Evolutionary conservation across 2,329 filamentous ascomycete species (phyloP).

Genomic region (Ophidiomyces ophidiicola): DNA sequence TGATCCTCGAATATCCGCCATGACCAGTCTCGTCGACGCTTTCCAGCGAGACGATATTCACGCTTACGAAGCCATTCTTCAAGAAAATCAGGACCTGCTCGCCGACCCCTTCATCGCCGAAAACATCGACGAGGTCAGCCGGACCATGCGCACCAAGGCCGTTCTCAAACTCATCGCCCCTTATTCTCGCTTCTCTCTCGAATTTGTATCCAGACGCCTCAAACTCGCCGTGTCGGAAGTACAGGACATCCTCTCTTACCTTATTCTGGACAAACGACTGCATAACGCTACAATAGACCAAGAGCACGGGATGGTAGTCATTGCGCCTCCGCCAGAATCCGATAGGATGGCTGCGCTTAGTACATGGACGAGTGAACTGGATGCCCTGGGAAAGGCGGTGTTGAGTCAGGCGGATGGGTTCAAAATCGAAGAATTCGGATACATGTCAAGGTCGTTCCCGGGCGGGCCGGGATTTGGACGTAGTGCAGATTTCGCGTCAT

Average conservation of each 20-base stretch:
- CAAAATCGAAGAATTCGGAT: constrained; percentile 31
- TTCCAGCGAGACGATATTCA: constrained; percentile 94
- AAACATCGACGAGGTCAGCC: constrained; percentile 97
- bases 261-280: constrained; percentile 84
- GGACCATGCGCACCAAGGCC: constrained; percentile 95
- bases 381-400: constrained; percentile 55
- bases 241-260: constrained; percentile 86
- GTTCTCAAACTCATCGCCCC: constrained; percentile 86
- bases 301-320: constrained; percentile 68
- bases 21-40: constrained; percentile 93
- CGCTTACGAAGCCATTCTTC: constrained; percentile 74
- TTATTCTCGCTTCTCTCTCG: constrained; percentile 81
- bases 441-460: constrained; percentile 17
- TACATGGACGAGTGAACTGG: constrained; percentile 59
- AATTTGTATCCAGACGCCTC: constrained; percentile 77
- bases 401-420: constrained; percentile 67
- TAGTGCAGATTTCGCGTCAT: constrained; percentile 14
- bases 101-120: constrained; percentile 93
- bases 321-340: constrained; percentile 56
- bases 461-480: constrained; percentile 22
- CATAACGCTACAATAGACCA: constrained; percentile 73
- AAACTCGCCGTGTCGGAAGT: constrained; percentile 77
- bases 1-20: constrained; percentile 85
- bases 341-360: constrained; percentile 62
- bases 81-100: constrained; percentile 77